These are phyloP conservation scores for Fusarium kyushuense DNA, from an alignment of 2,329 filamentous ascomycete species.

Conservation along the genomic window DNA sequence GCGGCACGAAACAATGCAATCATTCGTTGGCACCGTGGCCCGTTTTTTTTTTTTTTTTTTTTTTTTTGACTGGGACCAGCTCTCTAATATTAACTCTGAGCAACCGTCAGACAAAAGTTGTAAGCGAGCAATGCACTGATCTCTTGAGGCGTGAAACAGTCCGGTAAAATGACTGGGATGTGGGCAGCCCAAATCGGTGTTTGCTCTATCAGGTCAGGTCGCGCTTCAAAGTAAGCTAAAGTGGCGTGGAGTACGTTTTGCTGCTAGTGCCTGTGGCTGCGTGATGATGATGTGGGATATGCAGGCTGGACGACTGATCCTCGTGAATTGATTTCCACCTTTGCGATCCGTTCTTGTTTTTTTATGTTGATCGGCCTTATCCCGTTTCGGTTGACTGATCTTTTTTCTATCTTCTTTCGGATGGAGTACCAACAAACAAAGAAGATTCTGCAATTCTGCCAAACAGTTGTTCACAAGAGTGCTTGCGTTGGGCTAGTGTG, in stretches of 20 bases:
- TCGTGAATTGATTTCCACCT: constrained; percentile 25
- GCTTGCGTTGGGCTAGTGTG: constrained; percentile 26
- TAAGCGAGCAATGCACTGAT: constrained; percentile 37
- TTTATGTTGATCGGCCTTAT: constrained; percentile 40
- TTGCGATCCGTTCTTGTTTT: constrained; percentile 15
- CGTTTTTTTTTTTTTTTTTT: constrained; percentile 24
- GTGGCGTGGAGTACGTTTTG: constrained; percentile 20
- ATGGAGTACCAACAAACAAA: constrained; percentile 2
- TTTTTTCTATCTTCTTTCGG: constrained; percentile 29
- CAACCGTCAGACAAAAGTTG: constrained; percentile 33
- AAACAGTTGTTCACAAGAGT: constrained; percentile 8
- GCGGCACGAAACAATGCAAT: constrained; percentile 29
- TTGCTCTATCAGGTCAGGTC: constrained; percentile 19
- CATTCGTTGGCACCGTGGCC: constrained; percentile 25
- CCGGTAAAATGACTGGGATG: constrained; percentile 28
- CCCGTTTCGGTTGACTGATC: constrained; percentile 43
- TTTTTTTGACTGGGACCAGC: constrained; percentile 24
- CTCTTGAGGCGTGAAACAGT: constrained; percentile 42
- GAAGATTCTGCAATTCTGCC: constrained; percentile 14
- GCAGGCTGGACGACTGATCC: constrained; percentile 22
- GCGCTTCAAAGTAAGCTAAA: constrained; percentile 24
- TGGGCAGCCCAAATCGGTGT: constrained; percentile 20
- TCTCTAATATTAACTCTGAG: constrained; percentile 17
- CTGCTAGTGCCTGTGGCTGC: constrained; percentile 22
- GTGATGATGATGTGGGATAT: constrained; percentile 40